Percentiles rank a stretch among this genome's conserved stretches.
Evolutionary conservation across 495 filamentous ascomycete species (phyloP).

Genomic region (Neurospora terricola): DNA sequence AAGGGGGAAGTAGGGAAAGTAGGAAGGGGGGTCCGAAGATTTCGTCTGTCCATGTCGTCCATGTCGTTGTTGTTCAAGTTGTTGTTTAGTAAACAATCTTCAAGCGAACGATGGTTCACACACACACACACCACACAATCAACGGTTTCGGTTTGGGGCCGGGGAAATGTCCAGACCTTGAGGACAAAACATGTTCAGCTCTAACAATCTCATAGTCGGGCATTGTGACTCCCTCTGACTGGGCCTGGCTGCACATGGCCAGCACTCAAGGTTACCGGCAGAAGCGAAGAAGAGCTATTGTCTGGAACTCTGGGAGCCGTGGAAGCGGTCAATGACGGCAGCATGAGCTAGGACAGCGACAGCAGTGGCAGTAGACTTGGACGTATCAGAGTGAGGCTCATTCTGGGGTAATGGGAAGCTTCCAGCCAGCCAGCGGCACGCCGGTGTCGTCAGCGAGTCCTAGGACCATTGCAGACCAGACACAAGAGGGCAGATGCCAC

Average conservation of each 20-base stretch:
- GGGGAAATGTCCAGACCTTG: neutral
- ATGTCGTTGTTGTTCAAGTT: neutral
- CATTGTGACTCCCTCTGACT: neutral
- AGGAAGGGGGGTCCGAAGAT: neutral
- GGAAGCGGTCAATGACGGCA: neutral
- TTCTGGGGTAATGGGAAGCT: neutral
- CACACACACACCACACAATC: neutral
- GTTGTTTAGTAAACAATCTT: neutral
- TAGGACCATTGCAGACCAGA: neutral
- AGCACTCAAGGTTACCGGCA: neutral
- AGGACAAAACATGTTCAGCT: neutral
- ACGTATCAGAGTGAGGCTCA: neutral
- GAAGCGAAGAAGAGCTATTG: constrained; percentile 1
- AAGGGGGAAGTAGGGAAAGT: neutral
- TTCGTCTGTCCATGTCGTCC: neutral
- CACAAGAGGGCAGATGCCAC: neutral
- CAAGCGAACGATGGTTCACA: neutral
- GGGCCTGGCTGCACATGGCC: neutral
- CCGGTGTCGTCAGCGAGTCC: neutral
- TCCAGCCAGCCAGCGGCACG: neutral
- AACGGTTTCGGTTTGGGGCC: neutral
- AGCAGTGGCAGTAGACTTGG: neutral
- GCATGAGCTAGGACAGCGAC: neutral
- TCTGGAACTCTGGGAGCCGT: neutral
- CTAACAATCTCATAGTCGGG: neutral